Evolutionary conservation across 2,329 filamentous ascomycete genomes (phyloP).

Genomic region (Beauveria caledonica): DNA sequence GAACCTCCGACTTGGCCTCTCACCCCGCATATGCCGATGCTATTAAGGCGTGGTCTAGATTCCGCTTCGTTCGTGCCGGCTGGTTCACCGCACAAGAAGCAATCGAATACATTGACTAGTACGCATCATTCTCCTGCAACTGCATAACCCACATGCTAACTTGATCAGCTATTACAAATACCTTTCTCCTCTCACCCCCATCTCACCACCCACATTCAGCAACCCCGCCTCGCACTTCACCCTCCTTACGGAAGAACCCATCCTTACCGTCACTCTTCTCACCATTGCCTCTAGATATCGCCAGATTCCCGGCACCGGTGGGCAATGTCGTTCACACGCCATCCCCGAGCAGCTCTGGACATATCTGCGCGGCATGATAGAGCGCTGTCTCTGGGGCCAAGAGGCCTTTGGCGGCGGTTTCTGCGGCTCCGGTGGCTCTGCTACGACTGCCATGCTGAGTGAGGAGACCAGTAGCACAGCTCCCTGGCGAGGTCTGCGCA

Average conservation of each 20-base stretch:
- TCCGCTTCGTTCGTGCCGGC: slow-evolving; percentile 90
- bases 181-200: slow-evolving; percentile 84
- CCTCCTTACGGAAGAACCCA: slow-evolving; percentile 82
- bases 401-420: slow-evolving; percentile 90
- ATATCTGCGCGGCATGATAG: slow-evolving; percentile 90
- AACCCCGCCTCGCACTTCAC: slow-evolving; percentile 71
- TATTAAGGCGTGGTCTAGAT: slow-evolving; percentile 78
- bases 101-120: slow-evolving; percentile 91
- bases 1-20: slow-evolving; percentile 34
- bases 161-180: slow-evolving; percentile 72
- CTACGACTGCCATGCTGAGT: slow-evolving; percentile 29
- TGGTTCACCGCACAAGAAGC: slow-evolving; percentile 95
- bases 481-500: slow-evolving; percentile 60
- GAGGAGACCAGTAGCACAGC: slow-evolving; percentile 61
- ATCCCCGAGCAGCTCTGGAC: slow-evolving; percentile 96
- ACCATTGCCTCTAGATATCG: slow-evolving; percentile 87
- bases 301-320: slow-evolving; percentile 69
- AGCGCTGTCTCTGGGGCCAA: slow-evolving; percentile 89
- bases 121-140: slow-evolving; percentile 24
- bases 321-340: slow-evolving; percentile 74
- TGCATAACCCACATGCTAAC: background rate
- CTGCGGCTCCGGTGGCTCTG: slow-evolving; percentile 54
- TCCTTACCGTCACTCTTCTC: slow-evolving; percentile 82
- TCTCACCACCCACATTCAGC: slow-evolving; percentile 84
- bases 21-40: slow-evolving; percentile 59